Conservation (phyloP, 495 filamentous ascomycete genomes). For the Neurospora tetraspora region DNA sequence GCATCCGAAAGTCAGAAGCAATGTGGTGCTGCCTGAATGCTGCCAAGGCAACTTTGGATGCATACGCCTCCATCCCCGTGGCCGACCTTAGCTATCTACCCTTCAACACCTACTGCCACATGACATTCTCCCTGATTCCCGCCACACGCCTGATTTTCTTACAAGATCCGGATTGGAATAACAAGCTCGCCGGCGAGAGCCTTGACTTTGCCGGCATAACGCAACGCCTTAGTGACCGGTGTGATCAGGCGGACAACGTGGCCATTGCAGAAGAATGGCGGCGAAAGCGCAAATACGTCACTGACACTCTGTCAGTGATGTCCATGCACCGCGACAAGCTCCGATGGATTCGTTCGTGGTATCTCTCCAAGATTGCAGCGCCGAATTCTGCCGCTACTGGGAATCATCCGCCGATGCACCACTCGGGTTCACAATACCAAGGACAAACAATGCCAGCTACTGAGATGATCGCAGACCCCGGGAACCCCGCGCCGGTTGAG, state of each 20-base stretch:
- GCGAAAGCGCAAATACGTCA: slow-evolving; percentile 10
- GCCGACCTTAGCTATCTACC: slow-evolving; percentile 8
- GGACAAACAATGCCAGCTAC: neutral
- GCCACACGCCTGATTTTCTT: slow-evolving; percentile 10
- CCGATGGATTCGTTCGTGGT: slow-evolving; percentile 18
- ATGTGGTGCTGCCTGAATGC: slow-evolving; percentile 14
- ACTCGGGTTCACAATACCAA: neutral
- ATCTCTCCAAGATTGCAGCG: slow-evolving; percentile 3
- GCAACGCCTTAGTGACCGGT: slow-evolving; percentile 6
- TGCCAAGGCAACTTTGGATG: slow-evolving; percentile 4
- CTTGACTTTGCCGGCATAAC: slow-evolving; percentile 7
- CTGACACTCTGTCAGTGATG: slow-evolving; percentile 3
- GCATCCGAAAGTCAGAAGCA: slow-evolving; percentile 6
- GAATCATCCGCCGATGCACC: slow-evolving; percentile 1
- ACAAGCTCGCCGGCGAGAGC: slow-evolving; percentile 1
- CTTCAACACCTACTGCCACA: slow-evolving; percentile 1
- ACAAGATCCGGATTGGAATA: slow-evolving; percentile 16
- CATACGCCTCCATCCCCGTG: slow-evolving; percentile 5
- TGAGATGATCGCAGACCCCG: neutral
- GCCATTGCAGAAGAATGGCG: slow-evolving; percentile 6
- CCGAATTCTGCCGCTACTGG: neutral
- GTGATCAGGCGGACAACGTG: slow-evolving; percentile 5
- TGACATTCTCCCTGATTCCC: slow-evolving; percentile 14
- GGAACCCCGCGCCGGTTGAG: neutral
- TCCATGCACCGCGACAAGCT: slow-evolving; percentile 9